Percentiles rank a stretch among this genome's conserved stretches.
Evolutionary conservation across 345 rosid species (phyloP).

Genomic region (Murraya paniculata): DNA sequence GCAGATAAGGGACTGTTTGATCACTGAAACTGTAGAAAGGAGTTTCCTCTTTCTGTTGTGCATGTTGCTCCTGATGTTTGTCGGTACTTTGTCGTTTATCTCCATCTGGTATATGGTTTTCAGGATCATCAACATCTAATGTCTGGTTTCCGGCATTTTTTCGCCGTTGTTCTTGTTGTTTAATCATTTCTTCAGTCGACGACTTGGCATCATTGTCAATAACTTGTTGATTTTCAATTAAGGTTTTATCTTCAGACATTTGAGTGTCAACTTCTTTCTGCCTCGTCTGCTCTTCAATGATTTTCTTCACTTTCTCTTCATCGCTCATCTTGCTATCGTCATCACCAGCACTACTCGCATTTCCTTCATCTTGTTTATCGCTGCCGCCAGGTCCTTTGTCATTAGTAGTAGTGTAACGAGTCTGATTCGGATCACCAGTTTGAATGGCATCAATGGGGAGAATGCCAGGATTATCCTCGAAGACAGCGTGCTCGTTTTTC

Average conservation of each 20-base stretch:
- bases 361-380: conserved; percentile 1
- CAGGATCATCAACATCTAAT: conserved; percentile 25
- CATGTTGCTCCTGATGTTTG: conserved; percentile 25
- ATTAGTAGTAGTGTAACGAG: background rate
- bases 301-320: background rate
- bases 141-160: conserved; percentile 49
- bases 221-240: conserved; percentile 33
- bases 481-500: conserved; percentile 26
- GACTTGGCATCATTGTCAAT: too few relatives aligned
- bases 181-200: background rate
- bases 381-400: background rate
- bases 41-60: background rate
- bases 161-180: conserved; percentile 29
- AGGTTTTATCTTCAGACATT: conserved; percentile 38
- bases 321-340: conserved; percentile 6
- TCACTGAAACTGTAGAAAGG: conserved; percentile 22
- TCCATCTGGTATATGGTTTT: conserved; percentile 21
- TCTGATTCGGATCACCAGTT: conserved; percentile 46
- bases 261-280: conserved; percentile 34
- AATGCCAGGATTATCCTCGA: conserved; percentile 78
- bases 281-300: conserved; percentile 29
- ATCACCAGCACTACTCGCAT: background rate
- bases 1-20: conserved; percentile 26
- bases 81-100: conserved; percentile 20
- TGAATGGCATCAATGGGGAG: conserved; percentile 84